Evolutionary conservation across 2,329 filamentous ascomycete species (phyloP), one percentile per base, ranked within the genome.

Genomic region (Fonsecaea pugnacius): DNA sequence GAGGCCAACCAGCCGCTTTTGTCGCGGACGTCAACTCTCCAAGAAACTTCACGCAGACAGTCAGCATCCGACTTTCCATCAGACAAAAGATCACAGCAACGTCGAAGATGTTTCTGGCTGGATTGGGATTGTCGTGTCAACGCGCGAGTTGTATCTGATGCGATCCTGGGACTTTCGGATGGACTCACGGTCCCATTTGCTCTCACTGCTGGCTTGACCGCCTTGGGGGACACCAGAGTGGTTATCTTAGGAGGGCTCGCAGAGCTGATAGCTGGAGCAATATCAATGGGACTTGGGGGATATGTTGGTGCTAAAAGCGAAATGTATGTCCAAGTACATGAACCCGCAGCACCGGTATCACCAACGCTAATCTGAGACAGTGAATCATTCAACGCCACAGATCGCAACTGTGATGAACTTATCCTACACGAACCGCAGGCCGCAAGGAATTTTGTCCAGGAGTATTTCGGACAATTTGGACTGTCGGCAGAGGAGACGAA

Each of bases 131-230:
- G 63, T 7, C 55, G 57, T 5, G 24, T 69, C 33, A 66, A 64
- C 55, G 65, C 63, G 24, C 54, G 67, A 38, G 32, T 68, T 12
- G 65, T 69, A 7, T 66, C 67, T 10, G 87, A 91, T 75, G 82
- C 87, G 67, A 91, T 90, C 65, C 88, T 93, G 70, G 90, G 90
- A 59, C 87, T 92, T 70, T 88, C 90, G 0, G 90, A 93, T 72
- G 90, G 90, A 16, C 82, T 93, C 70, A 93, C 90, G 0, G 90
- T 93, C 0, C 90, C 90, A 0, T 93, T 93, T 70, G 90, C 90
- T 16, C 80, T 93, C 40, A 92, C 89, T 0, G 90, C 91, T 0
- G 90, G 90, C 14, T 81, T 93, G 58, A 78, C 74, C 7, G 78
- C 78, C 2, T 79, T 90, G 52, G 87, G 87, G n/a, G 82, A 85